Conservation (phyloP, 192 early-diverging fungal genomes). For the Coemansia sp. region DNA sequence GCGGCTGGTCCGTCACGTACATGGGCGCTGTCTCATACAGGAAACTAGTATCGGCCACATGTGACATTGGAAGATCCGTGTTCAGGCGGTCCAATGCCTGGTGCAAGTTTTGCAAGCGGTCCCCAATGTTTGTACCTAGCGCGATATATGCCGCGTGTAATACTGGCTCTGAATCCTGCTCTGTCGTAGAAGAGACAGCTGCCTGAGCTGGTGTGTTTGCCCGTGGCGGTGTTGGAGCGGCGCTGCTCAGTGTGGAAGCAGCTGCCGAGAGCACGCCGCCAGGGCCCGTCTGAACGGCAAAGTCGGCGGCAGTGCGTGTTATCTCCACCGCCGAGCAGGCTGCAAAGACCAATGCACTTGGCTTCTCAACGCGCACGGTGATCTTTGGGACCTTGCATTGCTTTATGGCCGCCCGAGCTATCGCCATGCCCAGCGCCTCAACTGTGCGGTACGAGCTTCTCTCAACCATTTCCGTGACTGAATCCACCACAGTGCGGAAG, state of each 20-base stretch:
- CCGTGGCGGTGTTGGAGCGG: conserved; percentile 10
- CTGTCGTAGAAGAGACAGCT: background rate
- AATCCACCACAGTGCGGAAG: conserved; percentile 85
- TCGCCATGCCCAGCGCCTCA: conserved; percentile 85
- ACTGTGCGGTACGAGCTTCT: conserved; percentile 87
- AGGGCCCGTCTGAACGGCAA: conserved; percentile 20
- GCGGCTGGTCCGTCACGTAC: conserved; percentile 90
- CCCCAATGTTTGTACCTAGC: conserved; percentile 89
- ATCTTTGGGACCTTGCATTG: conserved; percentile 87
- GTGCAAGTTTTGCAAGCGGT: conserved; percentile 76
- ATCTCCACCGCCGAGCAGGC: conserved; percentile 87
- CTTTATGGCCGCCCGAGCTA: conserved; percentile 74
- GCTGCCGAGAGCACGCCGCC: conserved; percentile 3
- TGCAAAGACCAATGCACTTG: conserved; percentile 91
- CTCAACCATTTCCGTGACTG: conserved; percentile 79
- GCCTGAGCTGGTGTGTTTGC: conserved; percentile 18
- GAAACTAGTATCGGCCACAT: conserved; percentile 86
- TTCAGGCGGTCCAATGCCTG: conserved; percentile 60
- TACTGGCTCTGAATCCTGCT: conserved; percentile 1
- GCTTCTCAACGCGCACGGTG: conserved; percentile 89
- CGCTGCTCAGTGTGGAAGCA: conserved; percentile 11
- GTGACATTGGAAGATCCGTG: conserved; percentile 30
- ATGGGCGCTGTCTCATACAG: conserved; percentile 96
- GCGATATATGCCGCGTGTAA: conserved; percentile 68
- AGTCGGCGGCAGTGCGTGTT: conserved; percentile 64